Percentiles rank a stretch among this genome's conserved stretches.
These are phyloP conservation scores for Taiozyma onychis DNA, from an alignment of 1,139 yeast genomes.

Conservation along the genomic window DNA sequence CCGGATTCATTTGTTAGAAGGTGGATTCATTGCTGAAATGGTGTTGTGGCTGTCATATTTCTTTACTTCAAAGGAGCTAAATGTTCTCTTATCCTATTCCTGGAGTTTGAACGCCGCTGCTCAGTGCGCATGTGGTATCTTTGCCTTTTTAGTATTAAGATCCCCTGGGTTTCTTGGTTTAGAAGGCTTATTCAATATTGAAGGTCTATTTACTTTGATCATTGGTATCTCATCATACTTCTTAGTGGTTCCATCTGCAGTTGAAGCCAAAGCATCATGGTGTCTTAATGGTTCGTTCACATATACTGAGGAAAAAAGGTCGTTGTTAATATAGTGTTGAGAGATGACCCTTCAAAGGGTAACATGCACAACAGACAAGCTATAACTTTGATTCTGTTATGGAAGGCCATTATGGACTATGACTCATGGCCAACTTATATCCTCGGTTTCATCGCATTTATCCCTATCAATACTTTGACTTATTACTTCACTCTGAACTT, in stretches of 20 bases:
- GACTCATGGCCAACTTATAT: slow-evolving; percentile 57
- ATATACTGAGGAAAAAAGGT: slow-evolving; percentile 57
- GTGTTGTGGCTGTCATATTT: slow-evolving; percentile 52
- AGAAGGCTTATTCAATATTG: slow-evolving; percentile 57
- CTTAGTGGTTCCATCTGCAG: slow-evolving; percentile 56
- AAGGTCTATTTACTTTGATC: slow-evolving; percentile 50
- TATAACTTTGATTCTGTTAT: slow-evolving; percentile 33
- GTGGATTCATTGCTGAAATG: slow-evolving; percentile 53
- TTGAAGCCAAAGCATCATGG: slow-evolving; percentile 47
- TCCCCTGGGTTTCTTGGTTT: slow-evolving; percentile 34
- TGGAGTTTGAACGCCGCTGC: slow-evolving; percentile 45
- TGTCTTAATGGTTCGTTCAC: slow-evolving; percentile 58
- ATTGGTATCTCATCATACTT: slow-evolving; percentile 50
- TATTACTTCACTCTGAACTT: slow-evolving; percentile 49
- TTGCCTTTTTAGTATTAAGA: slow-evolving; percentile 42
- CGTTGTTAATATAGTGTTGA: slow-evolving; percentile 52
- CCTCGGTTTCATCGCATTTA: slow-evolving; percentile 41
- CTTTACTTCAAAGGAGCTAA: slow-evolving; percentile 45
- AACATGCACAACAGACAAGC: slow-evolving; percentile 63
- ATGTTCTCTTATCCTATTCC: slow-evolving; percentile 44
- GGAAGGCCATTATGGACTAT: slow-evolving; percentile 40
- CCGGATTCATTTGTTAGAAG: slow-evolving; percentile 44
- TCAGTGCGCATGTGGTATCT: slow-evolving; percentile 34
- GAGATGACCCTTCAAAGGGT: slow-evolving; percentile 69
- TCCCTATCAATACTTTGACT: slow-evolving; percentile 36